A percentile compares a stretch with the other conserved stretches of the same genome.
Conservation (phyloP, 805 yeast species). For the Nematodospora valgi region DNA sequence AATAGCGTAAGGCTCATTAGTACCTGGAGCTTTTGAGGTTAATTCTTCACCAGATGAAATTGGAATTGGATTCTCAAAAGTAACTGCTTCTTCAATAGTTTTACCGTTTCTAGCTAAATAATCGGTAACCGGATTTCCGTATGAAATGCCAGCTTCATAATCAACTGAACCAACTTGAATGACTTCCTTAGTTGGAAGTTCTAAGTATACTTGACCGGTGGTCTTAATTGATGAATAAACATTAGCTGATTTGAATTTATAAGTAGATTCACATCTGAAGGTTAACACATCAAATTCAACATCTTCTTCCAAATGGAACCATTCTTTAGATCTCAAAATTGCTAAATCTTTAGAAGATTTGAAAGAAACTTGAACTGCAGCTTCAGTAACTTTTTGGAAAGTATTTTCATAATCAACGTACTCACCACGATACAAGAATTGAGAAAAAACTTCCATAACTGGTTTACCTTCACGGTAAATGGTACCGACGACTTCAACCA, state of each 20-base stretch:
- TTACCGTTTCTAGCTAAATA: constrained; percentile 89
- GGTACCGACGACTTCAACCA: constrained; percentile 92
- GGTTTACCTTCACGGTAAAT: constrained; percentile 71
- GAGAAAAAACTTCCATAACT: constrained; percentile 91
- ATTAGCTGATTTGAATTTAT: constrained; percentile 71
- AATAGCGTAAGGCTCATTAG: constrained; percentile 94
- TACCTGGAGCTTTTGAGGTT: constrained; percentile 81
- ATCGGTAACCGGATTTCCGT: constrained; percentile 96
- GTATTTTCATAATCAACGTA: constrained; percentile 88
- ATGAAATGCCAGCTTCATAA: constrained; percentile 88
- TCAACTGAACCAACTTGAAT: constrained; percentile 78
- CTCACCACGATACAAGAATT: constrained; percentile 93
- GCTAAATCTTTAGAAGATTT: constrained; percentile 85
- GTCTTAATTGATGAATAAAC: constrained; percentile 80
- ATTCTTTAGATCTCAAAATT: constrained; percentile 89
- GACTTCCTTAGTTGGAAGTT: constrained; percentile 88
- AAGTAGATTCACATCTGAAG: constrained; percentile 84
- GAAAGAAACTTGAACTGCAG: constrained; percentile 77
- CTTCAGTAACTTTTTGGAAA: constrained; percentile 82
- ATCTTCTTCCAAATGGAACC: constrained; percentile 83
- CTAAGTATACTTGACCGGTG: constrained; percentile 79
- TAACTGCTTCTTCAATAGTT: constrained; percentile 89
- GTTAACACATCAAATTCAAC: constrained; percentile 77
- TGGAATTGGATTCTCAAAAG: constrained; percentile 88
- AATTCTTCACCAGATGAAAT: constrained; percentile 63